Conservation (phyloP, 352 stramenopile species). For the Blastocystis hominis region DNA sequence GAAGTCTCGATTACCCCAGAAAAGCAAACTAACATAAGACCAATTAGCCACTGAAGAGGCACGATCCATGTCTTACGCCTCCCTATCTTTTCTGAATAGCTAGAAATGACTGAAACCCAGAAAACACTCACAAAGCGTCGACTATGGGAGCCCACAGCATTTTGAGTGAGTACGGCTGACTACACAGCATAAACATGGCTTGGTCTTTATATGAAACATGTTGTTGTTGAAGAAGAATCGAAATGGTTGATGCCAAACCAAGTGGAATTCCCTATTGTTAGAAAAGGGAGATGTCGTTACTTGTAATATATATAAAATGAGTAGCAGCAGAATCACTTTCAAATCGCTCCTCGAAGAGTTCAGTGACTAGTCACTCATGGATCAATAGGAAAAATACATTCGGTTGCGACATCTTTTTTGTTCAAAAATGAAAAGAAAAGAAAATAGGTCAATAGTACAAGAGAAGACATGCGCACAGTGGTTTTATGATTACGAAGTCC, state of each 20-base stretch:
- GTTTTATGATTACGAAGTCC: neutral
- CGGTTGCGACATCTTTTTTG: neutral
- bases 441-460: neutral
- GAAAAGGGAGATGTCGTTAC: neutral
- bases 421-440: neutral
- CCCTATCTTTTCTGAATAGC: slow-evolving; percentile 14
- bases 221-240: slow-evolving; percentile 79
- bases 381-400: neutral
- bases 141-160: slow-evolving; percentile 78
- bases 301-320: slow-evolving; percentile 77
- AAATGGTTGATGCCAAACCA: slow-evolving; percentile 75
- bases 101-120: neutral
- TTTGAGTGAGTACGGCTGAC: slow-evolving; percentile 79
- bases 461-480: neutral
- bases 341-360: neutral
- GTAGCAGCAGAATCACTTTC: slow-evolving; percentile 67
- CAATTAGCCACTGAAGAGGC: slow-evolving; percentile 73
- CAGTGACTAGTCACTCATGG: neutral
- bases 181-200: slow-evolving; percentile 77
- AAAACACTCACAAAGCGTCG: slow-evolving; percentile 65
- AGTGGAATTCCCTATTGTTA: slow-evolving; percentile 70
- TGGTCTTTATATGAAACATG: slow-evolving; percentile 73
- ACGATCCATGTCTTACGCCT: slow-evolving; percentile 72
- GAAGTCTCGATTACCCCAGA: slow-evolving; percentile 37
- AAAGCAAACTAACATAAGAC: slow-evolving; percentile 70